phyloP scores from a whole-genome alignment of 176 grass and related monocot genomes.

The Oryza glaberrima region DNA sequence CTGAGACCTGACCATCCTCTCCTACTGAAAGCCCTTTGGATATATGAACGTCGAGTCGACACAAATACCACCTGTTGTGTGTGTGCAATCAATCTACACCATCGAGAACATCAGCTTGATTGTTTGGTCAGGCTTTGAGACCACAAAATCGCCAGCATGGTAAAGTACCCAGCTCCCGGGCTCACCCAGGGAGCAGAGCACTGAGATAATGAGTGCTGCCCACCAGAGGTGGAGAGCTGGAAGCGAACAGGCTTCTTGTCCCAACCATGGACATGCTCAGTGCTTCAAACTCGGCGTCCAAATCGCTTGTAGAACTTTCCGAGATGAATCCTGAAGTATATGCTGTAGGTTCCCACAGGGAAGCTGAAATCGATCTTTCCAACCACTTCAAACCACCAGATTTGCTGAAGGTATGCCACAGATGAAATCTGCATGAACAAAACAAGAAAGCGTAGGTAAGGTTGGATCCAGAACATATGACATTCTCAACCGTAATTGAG shows the following conservation, averaged over 20 bases:
- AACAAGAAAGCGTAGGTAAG: not conserved
- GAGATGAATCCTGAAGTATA: conserved; percentile 84
- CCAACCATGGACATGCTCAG: conserved; percentile 84
- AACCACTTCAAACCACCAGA: conserved; percentile 95
- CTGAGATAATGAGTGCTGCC: conserved; percentile 62
- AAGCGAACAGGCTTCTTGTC: conserved; percentile 80
- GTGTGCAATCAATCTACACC: conserved; percentile 92
- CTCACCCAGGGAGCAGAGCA: conserved; percentile 54
- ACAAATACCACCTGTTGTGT: conserved; percentile 83
- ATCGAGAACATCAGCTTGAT: conserved; percentile 92
- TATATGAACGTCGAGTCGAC: conserved; percentile 79
- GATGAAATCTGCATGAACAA: conserved; percentile 67
- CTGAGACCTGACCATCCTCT: conserved; percentile 53
- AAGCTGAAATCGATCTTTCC: conserved; percentile 89
- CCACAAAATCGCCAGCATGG: conserved; percentile 79
- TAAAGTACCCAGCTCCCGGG: conserved; percentile 78
- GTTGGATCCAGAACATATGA: not conserved
- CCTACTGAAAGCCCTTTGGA: conserved; percentile 61
- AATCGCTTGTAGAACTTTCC: conserved; percentile 73
- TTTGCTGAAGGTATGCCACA: conserved; percentile 90
- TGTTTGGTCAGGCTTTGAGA: conserved; percentile 36
- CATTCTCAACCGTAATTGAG: not conserved
- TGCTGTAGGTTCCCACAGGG: conserved; percentile 73
- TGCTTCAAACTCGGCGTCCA: conserved; percentile 58
- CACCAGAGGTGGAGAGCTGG: conserved; percentile 77